Evolutionary conservation across 2,329 filamentous ascomycete species (phyloP).

Genomic region (Fusarium torreyae): DNA sequence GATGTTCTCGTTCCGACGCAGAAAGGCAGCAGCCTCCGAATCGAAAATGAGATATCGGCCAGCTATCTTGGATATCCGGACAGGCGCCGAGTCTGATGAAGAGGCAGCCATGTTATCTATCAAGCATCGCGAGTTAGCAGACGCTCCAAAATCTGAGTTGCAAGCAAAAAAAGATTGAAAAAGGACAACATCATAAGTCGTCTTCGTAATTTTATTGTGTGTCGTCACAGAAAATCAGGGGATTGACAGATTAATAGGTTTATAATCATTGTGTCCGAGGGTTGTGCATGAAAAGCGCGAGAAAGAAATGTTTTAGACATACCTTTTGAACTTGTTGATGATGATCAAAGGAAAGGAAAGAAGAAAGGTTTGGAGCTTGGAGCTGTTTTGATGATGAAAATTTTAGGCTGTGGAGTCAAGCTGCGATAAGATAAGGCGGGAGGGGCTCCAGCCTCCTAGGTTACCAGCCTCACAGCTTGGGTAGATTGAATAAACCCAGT

Average conservation of each 20-base stretch:
- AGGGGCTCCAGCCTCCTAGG: slow-evolving; percentile 7
- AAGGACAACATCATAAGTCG: slow-evolving; percentile 58
- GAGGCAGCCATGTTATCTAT: slow-evolving; percentile 44
- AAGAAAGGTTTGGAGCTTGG: slow-evolving; percentile 29
- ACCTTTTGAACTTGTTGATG: slow-evolving; percentile 39
- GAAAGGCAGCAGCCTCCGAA: slow-evolving; percentile 80
- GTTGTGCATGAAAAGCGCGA: slow-evolving; percentile 9
- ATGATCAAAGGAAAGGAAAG: slow-evolving; percentile 41
- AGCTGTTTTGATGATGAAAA: slow-evolving; percentile 42
- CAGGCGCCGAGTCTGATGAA: slow-evolving; percentile 56
- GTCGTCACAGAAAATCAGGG: slow-evolving; percentile 66
- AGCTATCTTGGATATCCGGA: slow-evolving; percentile 86
- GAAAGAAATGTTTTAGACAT: slow-evolving; percentile 32
- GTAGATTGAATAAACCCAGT: background rate
- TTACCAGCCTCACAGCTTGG: background rate
- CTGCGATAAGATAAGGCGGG: slow-evolving; percentile 32
- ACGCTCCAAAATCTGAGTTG: slow-evolving; percentile 17
- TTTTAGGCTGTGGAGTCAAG: slow-evolving; percentile 44
- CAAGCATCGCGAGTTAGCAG: slow-evolving; percentile 39
- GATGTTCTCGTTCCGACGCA: slow-evolving; percentile 86
- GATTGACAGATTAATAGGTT: slow-evolving; percentile 72
- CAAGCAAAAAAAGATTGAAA: slow-evolving; percentile 18
- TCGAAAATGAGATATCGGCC: slow-evolving; percentile 93
- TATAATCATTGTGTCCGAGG: slow-evolving; percentile 63
- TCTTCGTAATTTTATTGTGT: slow-evolving; percentile 61